These are phyloP conservation scores for Chaetomiaceae sp. DNA, from an alignment of 2,329 filamentous ascomycete species.

Conservation along the genomic window DNA sequence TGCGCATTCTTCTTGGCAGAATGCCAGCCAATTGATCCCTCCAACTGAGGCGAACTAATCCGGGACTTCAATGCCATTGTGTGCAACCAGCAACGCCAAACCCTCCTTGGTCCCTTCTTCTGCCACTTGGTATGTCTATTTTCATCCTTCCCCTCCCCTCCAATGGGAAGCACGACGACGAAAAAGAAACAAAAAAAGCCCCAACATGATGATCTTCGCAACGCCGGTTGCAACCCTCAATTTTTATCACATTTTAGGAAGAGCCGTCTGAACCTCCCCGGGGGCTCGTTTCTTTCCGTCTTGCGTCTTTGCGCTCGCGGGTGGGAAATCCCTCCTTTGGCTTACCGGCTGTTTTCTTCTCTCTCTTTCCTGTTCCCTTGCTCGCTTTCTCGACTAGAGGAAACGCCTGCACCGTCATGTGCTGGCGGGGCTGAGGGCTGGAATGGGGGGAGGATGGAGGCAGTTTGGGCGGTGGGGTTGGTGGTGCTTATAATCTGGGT, in stretches of 20 bases:
- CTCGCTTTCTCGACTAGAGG: constrained; percentile 11
- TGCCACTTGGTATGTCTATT: neutral
- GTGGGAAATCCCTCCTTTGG: constrained; percentile 1
- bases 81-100: no score
- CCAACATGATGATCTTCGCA: constrained; percentile 36
- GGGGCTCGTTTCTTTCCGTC: neutral
- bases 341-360: constrained; percentile 12
- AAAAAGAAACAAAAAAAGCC: neutral
- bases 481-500: constrained; percentile 40
- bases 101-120: no score
- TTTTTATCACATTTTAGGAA: constrained; percentile 34
- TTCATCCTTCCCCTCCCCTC: neutral
- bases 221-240: constrained; percentile 33
- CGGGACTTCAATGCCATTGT: no score
- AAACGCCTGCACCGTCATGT: constrained; percentile 35
- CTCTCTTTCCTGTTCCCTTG: constrained; percentile 10
- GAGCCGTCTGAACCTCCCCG: constrained; percentile 39
- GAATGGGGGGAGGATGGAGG: constrained; percentile 12
- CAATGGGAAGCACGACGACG: neutral
- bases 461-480: constrained; percentile 29
- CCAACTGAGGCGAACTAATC: no score
- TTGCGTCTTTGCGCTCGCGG: neutral
- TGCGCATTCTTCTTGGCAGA: no score
- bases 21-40: no score
- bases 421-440: constrained; percentile 27